Percentiles rank a stretch among this genome's conserved stretches.
Conservation (phyloP, 176 grass and related monocot species). For the Luzula sylvatica region DNA sequence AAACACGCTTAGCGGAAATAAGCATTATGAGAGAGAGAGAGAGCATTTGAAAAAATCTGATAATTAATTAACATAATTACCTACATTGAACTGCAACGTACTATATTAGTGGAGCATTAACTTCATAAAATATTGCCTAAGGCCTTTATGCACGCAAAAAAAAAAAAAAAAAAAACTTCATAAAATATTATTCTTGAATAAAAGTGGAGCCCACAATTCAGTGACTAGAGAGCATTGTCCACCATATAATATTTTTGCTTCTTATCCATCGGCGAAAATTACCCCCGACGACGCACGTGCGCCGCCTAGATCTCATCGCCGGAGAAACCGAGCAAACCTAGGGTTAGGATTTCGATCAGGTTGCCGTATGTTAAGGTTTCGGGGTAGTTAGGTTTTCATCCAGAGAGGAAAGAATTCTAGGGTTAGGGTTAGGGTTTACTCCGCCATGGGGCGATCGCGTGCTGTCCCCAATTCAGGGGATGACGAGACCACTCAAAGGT, state of each 20-base stretch:
- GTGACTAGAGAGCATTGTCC: not conserved
- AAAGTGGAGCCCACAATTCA: not conserved
- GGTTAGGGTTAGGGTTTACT: constrained; percentile 40
- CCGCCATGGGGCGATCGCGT: constrained; percentile 74
- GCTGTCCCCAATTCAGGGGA: constrained; percentile 66
- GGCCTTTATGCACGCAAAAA: too few species aligned
- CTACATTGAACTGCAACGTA: too few species aligned
- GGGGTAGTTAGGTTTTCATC: not conserved
- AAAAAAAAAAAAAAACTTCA: not conserved
- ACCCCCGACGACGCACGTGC: not conserved
- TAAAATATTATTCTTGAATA: not conserved
- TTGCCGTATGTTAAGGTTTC: not conserved
- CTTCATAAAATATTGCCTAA: too few species aligned
- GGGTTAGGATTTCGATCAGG: constrained; percentile 10
- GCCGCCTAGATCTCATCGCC: constrained; percentile 15
- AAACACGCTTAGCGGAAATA: too few species aligned
- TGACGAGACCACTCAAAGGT: constrained; percentile 86
- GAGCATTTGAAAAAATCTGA: not conserved
- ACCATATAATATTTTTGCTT: not conserved
- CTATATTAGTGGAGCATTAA: too few species aligned
- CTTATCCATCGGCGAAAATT: not conserved
- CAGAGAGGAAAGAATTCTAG: not conserved
- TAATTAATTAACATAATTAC: too few species aligned
- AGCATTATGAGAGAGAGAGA: too few species aligned
- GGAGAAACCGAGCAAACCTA: constrained; percentile 5